phyloP scores from a whole-genome alignment of 129 eudicot species.

The Silybum marianum region DNA sequence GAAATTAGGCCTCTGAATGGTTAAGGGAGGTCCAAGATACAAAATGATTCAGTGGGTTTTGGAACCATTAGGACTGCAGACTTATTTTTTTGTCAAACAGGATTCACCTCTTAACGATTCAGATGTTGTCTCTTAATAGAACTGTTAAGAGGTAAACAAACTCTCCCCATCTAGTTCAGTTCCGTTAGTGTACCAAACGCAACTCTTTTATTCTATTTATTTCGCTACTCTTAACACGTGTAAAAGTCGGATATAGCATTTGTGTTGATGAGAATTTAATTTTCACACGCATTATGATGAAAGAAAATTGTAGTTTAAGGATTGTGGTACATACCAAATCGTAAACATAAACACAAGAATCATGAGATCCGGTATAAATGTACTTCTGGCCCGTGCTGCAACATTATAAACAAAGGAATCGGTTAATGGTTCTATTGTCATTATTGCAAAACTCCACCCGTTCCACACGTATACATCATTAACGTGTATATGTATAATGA shows the following conservation, averaged over 20 bases:
- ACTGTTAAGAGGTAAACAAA: no score
- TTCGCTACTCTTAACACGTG: neutral
- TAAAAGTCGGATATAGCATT: neutral
- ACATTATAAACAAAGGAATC: neutral
- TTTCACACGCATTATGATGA: neutral
- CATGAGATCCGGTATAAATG: conserved; percentile 96
- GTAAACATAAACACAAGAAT: conserved; percentile 73
- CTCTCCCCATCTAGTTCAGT: neutral
- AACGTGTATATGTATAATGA: no score
- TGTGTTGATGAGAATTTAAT: neutral
- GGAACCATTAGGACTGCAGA: no score
- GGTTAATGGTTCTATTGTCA: neutral
- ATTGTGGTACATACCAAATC: conserved; percentile 63
- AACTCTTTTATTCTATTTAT: neutral
- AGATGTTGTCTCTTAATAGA: no score
- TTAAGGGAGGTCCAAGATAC: no score
- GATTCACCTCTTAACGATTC: no score
- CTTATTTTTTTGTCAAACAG: no score
- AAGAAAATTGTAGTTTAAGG: neutral
- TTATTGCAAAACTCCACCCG: conserved; percentile 1
- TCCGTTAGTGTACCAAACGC: neutral
- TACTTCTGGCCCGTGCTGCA: conserved; percentile 97
- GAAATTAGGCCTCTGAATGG: no score
- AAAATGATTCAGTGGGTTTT: no score
- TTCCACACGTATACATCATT: neutral